Evolutionary conservation across 139 green algal genomes (phyloP).

Genomic region (Closterium sp.): DNA sequence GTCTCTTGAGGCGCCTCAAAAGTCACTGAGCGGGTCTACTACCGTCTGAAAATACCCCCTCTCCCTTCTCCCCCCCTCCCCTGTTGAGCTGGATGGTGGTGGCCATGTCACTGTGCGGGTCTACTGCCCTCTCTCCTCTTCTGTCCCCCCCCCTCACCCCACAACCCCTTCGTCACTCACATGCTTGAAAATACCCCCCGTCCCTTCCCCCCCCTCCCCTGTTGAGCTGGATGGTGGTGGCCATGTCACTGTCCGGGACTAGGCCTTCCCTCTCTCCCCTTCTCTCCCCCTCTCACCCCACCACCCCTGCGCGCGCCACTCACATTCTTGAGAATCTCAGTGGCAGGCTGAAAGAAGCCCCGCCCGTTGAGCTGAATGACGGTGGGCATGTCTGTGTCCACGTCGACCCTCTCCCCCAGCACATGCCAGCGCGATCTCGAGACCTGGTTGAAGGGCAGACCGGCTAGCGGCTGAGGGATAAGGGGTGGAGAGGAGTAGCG

Average conservation of each 20-base stretch:
- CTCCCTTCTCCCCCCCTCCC: too few relatives aligned
- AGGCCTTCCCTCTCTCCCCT: too few relatives aligned
- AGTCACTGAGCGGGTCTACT: too few relatives aligned
- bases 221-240: not conserved
- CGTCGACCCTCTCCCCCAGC: not conserved
- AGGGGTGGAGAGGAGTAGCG: too few relatives aligned
- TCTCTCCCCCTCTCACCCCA: not conserved
- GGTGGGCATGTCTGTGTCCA: not conserved
- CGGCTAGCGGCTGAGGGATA: not conserved
- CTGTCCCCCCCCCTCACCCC: too few relatives aligned
- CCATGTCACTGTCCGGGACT: not conserved
- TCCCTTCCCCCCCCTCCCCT: too few relatives aligned
- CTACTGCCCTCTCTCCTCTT: too few relatives aligned
- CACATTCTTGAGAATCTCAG: not conserved
- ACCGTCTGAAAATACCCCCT: too few relatives aligned
- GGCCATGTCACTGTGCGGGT: too few relatives aligned
- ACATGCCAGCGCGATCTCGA: not conserved
- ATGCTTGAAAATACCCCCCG: too few relatives aligned
- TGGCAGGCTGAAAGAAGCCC: not conserved
- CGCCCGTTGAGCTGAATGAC: not conserved
- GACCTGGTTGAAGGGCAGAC: not conserved
- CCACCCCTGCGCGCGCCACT: not conserved
- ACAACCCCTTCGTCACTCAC: not conserved
- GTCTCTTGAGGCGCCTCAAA: too few relatives aligned
- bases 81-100: too few relatives aligned